These are phyloP conservation scores for Cardamine chenopodiifolia DNA, from an alignment of 345 rosid species.

Conservation along the genomic window DNA sequence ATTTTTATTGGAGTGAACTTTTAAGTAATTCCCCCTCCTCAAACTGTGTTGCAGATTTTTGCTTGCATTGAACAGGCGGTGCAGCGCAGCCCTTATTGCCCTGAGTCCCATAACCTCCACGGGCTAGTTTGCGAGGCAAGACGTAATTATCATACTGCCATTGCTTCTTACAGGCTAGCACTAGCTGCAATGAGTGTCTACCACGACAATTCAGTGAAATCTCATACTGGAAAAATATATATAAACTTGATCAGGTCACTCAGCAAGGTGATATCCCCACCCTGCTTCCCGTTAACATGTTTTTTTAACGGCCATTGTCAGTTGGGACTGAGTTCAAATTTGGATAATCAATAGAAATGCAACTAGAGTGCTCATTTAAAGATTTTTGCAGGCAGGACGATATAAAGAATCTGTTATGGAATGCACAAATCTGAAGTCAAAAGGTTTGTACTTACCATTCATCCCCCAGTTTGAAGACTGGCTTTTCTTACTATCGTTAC, in stretches of 20 bases:
- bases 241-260: conserved; percentile 85
- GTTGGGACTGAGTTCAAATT: neutral
- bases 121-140: conserved; percentile 88
- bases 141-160: conserved; percentile 61
- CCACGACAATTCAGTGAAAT: conserved; percentile 42
- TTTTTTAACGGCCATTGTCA: neutral
- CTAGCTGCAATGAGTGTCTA: conserved; percentile 54
- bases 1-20: neutral
- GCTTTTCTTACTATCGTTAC: neutral
- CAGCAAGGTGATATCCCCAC: conserved; percentile 54
- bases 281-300: conserved; percentile 15
- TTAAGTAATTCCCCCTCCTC: neutral
- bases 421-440: conserved; percentile 62
- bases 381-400: conserved; percentile 33
- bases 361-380: neutral
- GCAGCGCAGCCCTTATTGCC: conserved; percentile 72
- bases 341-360: conserved; percentile 47
- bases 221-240: conserved; percentile 62
- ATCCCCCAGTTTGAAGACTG: neutral
- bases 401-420: conserved; percentile 63
- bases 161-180: conserved; percentile 68
- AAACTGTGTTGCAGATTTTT: conserved; percentile 62
- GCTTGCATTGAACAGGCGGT: conserved; percentile 91
- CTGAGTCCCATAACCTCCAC: conserved; percentile 84
- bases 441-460: conserved; percentile 53